Evolutionary conservation across 805 yeast species (phyloP), one percentile per base, ranked within the genome.

Genomic region (Clavispora carvajalis): DNA sequence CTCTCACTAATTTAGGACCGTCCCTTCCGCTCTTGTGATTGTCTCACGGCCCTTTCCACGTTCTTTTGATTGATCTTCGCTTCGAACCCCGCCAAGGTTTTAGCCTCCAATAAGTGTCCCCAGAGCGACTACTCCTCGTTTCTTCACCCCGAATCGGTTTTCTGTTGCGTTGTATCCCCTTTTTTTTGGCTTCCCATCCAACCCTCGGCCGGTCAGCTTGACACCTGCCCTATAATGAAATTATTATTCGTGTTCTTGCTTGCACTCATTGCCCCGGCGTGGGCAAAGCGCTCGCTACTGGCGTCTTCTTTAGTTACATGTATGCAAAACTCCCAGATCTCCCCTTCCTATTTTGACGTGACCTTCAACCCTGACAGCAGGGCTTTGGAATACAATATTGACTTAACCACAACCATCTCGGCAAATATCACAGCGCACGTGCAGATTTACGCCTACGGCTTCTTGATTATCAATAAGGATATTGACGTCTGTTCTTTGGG

Each of bases 291-390:
- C 34, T 37, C 54, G 26, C 61, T 69, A 26, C 43, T 60, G 33
- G 95, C 95, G 7, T 68, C 83, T 12, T 85, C 96, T 3, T 71
- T 90, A 47, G 95, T 89, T 36, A 79, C 95, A 8, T 90, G 97
- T 65, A 82, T 82, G 85, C 85, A 80, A 44, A 67, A 77, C 56
- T 82, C 91, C 3, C 79, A 77, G 51, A 65, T 90, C 43, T 73
- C 85, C 3, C 91, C 96, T 3, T 67, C 80, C 15, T 75, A 74
- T 49, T 87, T 90, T 57, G 76, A 82, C 51, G 95, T 90, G 30
- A 68, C 73, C 1, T 86, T 87, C 59, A 71, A 82, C 53, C 95
- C 95, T 4, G 84, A 79, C 44, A 78, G 77, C 51, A 60, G 78
- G 18, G 73, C 90, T 5, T 62, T 90, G 45, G 73, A 70, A 41